phyloP scores from a whole-genome alignment of 805 yeast species.

The Candida yuanshanica region DNA sequence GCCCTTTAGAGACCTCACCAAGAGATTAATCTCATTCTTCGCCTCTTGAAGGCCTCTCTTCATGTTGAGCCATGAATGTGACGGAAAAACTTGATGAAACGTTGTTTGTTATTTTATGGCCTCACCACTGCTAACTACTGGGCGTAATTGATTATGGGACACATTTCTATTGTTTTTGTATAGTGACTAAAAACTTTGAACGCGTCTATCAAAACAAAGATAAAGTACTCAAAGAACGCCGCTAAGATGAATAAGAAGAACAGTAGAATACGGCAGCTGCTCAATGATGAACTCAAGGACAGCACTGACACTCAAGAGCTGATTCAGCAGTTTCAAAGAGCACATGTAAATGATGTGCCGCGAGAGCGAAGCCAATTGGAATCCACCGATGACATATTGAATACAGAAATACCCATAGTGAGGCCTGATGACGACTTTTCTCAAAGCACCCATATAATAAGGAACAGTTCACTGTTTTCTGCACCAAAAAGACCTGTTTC shows the following conservation, averaged over 20 bases:
- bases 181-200: neutral
- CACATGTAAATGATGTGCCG: neutral
- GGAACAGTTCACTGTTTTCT: slow-evolving; percentile 8
- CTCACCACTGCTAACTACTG: too few species aligned
- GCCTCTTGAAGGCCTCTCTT: neutral
- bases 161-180: neutral
- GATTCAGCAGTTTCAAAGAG: slow-evolving; percentile 3
- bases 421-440: slow-evolving; percentile 11
- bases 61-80: neutral
- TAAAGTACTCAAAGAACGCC: neutral
- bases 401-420: slow-evolving; percentile 1
- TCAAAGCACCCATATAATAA: slow-evolving; percentile 18
- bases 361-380: neutral
- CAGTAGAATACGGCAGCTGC: slow-evolving; percentile 5
- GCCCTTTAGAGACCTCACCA: neutral
- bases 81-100: neutral
- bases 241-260: neutral
- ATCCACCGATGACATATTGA: slow-evolving; percentile 7
- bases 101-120: too few species aligned
- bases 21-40: neutral
- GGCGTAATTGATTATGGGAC: neutral
- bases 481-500: slow-evolving; percentile 19
- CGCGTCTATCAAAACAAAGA: neutral
- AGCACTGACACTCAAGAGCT: slow-evolving; percentile 3
- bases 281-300: neutral